A percentile compares a stretch with the other conserved stretches of the same genome.
Evolutionary conservation across 352 stramenopile genomes (phyloP).

Genomic region (Phytophthora constricta): DNA sequence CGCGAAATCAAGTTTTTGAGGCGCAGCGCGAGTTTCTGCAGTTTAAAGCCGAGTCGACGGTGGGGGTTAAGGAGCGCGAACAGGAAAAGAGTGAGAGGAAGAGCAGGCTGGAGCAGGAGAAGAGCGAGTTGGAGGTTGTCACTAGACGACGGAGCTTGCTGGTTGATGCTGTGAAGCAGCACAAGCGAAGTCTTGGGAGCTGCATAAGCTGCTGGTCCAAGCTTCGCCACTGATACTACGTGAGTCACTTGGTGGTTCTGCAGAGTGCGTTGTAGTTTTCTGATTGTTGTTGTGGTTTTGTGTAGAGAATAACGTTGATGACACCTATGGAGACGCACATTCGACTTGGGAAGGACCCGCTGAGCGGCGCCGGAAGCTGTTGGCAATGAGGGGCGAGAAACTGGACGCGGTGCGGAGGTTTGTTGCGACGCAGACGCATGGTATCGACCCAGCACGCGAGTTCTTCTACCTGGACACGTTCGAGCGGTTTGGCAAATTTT

Average conservation of each 20-base stretch:
- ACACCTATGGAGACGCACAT: slow-evolving; percentile 76
- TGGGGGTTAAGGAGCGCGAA: neutral
- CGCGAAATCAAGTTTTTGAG: slow-evolving; percentile 64
- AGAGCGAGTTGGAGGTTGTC: slow-evolving; percentile 31
- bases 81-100: neutral
- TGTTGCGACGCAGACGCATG: slow-evolving; percentile 52
- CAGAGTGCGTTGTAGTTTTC: slow-evolving; percentile 4
- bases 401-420: slow-evolving; percentile 49
- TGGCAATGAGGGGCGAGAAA: slow-evolving; percentile 60
- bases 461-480: slow-evolving; percentile 78
- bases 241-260: slow-evolving; percentile 28
- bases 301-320: slow-evolving; percentile 65
- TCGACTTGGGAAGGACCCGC: slow-evolving; percentile 48
- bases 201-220: slow-evolving; percentile 49
- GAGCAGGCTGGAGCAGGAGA: slow-evolving; percentile 8
- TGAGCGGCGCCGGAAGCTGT: slow-evolving; percentile 46
- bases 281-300: slow-evolving; percentile 5
- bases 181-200: slow-evolving; percentile 53
- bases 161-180: slow-evolving; percentile 38
- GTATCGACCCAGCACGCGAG: slow-evolving; percentile 59
- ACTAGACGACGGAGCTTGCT: slow-evolving; percentile 43
- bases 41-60: slow-evolving; percentile 43
- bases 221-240: slow-evolving; percentile 61
- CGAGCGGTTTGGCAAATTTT: slow-evolving; percentile 71
- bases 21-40: slow-evolving; percentile 64